Evolutionary conservation across 352 stramenopile species (phyloP), one percentile per base, ranked within the genome.

Genomic region (Pythium plurisporium): DNA sequence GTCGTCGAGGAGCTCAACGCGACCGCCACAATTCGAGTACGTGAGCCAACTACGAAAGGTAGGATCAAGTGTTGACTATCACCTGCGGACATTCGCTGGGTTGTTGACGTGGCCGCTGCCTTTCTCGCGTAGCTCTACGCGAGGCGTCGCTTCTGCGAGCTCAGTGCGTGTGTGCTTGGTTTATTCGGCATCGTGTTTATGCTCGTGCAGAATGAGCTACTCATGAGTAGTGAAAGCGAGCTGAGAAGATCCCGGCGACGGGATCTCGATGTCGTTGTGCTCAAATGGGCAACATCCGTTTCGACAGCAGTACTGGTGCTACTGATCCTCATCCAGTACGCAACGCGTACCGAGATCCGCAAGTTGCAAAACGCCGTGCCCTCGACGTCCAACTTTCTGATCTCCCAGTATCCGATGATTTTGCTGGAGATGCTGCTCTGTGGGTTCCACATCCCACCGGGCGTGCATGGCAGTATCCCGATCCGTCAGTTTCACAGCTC

Each of bases 151-250:
- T 70, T 60, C 9, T 85, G 71, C 61, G 78, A 89, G 37, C 61
- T 86, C n/a, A 42, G 50, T n/a, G 69, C 74, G 0, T 88, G 77
- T 20, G 57, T 62, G 11, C 29, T 84, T 1, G 80, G 58, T 15
- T 59, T 86, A 0, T 17, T 76, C 1, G 81, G 81, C 9, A 59
- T 91, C 10, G 31, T 79, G 17, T 38, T 91, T 26, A 91, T 91
- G 81, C 72, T 91, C 4, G 66, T 55, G n/a, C 69, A 87, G 52
- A 90, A 88, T 52, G 77, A 90, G 37, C 59, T 82, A 9, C 25
- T 85, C 9, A 73, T 69, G 54, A 60, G 23, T 29, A 45, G 4
- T 14, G 27, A 43, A 4, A 26, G 15, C n/a, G 23, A 46, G 17
- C 31, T 38, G 23, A 10, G 17, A 20, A 15, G 12, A 20, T 53